Evolutionary conservation across 148 eudicot species (phyloP).

Genomic region (Pharnaceum exiguum): DNA sequence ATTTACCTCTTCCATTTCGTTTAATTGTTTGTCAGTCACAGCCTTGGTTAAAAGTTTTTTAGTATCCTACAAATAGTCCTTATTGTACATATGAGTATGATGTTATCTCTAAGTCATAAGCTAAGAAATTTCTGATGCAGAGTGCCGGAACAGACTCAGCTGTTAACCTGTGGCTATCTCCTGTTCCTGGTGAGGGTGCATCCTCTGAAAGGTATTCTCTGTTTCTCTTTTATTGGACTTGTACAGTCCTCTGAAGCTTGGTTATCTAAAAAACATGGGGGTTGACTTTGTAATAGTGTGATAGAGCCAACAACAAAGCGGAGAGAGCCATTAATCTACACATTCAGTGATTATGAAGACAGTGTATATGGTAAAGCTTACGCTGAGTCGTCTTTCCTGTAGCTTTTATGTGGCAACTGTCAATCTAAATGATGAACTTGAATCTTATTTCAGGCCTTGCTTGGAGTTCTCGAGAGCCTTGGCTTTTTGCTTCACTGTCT

Average conservation of each 20-base stretch:
- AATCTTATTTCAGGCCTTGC: slow-evolving; percentile 58
- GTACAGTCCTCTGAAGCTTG: background rate
- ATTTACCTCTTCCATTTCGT: too few relatives aligned
- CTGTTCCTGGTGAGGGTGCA: slow-evolving; percentile 37
- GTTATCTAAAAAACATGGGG: background rate
- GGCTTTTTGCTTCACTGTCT: slow-evolving; percentile 91
- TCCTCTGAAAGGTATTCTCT: slow-evolving; percentile 58
- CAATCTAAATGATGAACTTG: background rate
- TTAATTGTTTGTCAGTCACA: too few relatives aligned
- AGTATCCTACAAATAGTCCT: too few relatives aligned
- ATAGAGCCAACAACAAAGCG: slow-evolving; percentile 39
- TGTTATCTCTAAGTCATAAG: background rate
- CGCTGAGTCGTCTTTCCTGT: slow-evolving; percentile 7
- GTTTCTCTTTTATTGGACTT: slow-evolving; percentile 2
- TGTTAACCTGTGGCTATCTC: slow-evolving; percentile 81
- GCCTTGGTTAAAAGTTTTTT: too few relatives aligned
- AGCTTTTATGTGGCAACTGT: background rate
- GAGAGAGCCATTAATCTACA: slow-evolving; percentile 50
- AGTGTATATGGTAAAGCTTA: slow-evolving; percentile 70
- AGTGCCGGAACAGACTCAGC: slow-evolving; percentile 97
- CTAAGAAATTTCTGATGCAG: too few relatives aligned
- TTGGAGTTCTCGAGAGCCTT: slow-evolving; percentile 96
- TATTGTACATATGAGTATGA: too few relatives aligned
- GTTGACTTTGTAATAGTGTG: slow-evolving; percentile 33
- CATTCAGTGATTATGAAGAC: slow-evolving; percentile 96